Evolutionary conservation across 2,329 filamentous ascomycete species (phyloP).

Genomic region (Pleurostoma richardsiae): DNA sequence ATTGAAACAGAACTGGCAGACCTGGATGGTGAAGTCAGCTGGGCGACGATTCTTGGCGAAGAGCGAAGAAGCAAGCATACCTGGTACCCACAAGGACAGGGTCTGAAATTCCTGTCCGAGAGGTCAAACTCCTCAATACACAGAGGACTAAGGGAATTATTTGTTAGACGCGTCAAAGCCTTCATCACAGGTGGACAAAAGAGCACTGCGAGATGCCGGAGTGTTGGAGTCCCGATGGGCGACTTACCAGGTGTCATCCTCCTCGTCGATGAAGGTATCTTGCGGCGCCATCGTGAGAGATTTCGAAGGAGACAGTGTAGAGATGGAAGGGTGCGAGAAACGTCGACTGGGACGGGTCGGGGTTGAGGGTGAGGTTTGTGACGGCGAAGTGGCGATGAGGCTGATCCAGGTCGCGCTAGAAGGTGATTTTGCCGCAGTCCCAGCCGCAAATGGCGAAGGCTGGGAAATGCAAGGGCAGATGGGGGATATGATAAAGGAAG

Average conservation of each 20-base stretch:
- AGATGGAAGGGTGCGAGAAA: slow-evolving; percentile 4
- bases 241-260: slow-evolving; percentile 63
- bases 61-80: slow-evolving; percentile 42
- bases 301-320: not conserved
- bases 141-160: slow-evolving; percentile 62
- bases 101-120: slow-evolving; percentile 92
- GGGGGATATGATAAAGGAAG: not conserved
- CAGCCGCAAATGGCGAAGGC: not conserved
- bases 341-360: not conserved
- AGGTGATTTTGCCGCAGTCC: not conserved
- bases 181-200: no score
- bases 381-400: slow-evolving; percentile 1
- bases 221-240: not conserved
- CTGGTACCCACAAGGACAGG: slow-evolving; percentile 97
- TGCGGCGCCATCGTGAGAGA: slow-evolving; percentile 55
- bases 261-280: slow-evolving; percentile 67
- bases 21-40: slow-evolving; percentile 44
- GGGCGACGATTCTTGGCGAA: slow-evolving; percentile 6
- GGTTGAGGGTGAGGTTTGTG: not conserved
- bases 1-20: slow-evolving; percentile 99
- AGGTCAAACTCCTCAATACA: slow-evolving; percentile 99
- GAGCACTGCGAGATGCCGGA: no score
- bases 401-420: slow-evolving; percentile 5
- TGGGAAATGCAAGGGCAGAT: not conserved
- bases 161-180: slow-evolving; percentile 14